These are phyloP conservation scores for Cladosporium sphaerospermum DNA, from an alignment of 2,329 filamentous ascomycete genomes.

Conservation along the genomic window DNA sequence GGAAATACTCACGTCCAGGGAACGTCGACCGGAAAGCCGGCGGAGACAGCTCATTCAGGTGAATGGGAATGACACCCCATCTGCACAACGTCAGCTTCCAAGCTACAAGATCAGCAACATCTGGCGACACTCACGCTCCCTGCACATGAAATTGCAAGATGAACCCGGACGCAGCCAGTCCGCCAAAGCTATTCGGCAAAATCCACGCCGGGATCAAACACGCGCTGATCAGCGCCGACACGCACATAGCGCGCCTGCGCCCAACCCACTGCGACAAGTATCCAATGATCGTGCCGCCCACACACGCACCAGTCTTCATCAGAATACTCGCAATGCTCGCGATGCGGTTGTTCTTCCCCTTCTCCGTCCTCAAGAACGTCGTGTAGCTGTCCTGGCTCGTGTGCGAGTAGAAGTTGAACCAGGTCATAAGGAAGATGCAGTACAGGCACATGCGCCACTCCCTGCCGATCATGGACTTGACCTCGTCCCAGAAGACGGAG, in stretches of 20 bases:
- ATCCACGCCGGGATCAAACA: slow-evolving; percentile 65
- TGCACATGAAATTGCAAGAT: slow-evolving; percentile 65
- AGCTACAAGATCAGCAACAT: background rate
- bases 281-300: slow-evolving; percentile 46
- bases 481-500: slow-evolving; percentile 61
- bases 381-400: slow-evolving; percentile 77
- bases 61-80: slow-evolving; percentile 64
- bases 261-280: slow-evolving; percentile 71
- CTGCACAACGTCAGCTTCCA: background rate
- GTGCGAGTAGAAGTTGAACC: slow-evolving; percentile 65
- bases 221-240: slow-evolving; percentile 54
- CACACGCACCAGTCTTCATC: slow-evolving; percentile 42
- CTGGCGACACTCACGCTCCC: slow-evolving; percentile 29
- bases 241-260: slow-evolving; percentile 62
- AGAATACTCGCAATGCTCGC: slow-evolving; percentile 71
- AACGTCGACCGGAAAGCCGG: slow-evolving; percentile 65
- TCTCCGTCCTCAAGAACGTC: slow-evolving; percentile 69
- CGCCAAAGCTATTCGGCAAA: slow-evolving; percentile 52
- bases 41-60: slow-evolving; percentile 68
- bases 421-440: slow-evolving; percentile 69
- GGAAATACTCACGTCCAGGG: slow-evolving; percentile 43
- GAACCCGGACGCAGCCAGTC: slow-evolving; percentile 60
- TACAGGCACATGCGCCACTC: slow-evolving; percentile 77
- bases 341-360: slow-evolving; percentile 57
- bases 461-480: slow-evolving; percentile 57